A percentile compares a stretch with the other conserved stretches of the same genome.
These are phyloP conservation scores for Coemansia sp. DNA, from an alignment of 192 early-diverging fungal species.

Conservation along the genomic window DNA sequence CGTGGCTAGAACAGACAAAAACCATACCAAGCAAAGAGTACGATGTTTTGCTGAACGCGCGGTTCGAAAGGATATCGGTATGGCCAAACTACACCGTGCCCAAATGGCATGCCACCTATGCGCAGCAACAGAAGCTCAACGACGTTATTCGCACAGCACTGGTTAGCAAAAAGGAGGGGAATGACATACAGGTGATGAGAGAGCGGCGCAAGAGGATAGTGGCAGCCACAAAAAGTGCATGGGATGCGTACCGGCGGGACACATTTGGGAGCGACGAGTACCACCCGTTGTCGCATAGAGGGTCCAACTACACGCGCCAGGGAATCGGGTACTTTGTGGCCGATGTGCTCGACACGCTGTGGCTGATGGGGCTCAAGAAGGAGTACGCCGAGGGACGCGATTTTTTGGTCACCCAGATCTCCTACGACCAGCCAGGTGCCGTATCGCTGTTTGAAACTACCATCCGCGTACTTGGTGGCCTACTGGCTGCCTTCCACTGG, in stretches of 20 bases:
- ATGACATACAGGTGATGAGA: neutral
- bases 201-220: constrained; percentile 60
- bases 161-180: neutral
- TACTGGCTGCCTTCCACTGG: constrained; percentile 75
- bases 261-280: constrained; percentile 89
- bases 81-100: constrained; percentile 10
- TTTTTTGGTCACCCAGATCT: constrained; percentile 64
- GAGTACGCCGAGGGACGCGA: constrained; percentile 71
- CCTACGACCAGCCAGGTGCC: constrained; percentile 61
- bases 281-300: constrained; percentile 65
- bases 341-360: constrained; percentile 86
- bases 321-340: constrained; percentile 82
- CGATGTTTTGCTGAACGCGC: constrained; percentile 4
- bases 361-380: constrained; percentile 70
- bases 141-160: constrained; percentile 22
- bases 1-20: constrained; percentile 17
- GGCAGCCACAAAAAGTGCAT: constrained; percentile 72
- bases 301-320: constrained; percentile 60
- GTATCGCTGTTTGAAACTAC: constrained; percentile 86
- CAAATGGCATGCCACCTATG: constrained; percentile 29
- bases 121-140: constrained; percentile 26
- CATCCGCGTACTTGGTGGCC: constrained; percentile 81
- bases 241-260: constrained; percentile 75
- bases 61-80: constrained; percentile 6
- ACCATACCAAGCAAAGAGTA: constrained; percentile 19